A percentile compares a stretch with the other conserved stretches of the same genome.
Conservation (phyloP, 2,329 filamentous ascomycete genomes). For the Alternaria brassicicola region DNA sequence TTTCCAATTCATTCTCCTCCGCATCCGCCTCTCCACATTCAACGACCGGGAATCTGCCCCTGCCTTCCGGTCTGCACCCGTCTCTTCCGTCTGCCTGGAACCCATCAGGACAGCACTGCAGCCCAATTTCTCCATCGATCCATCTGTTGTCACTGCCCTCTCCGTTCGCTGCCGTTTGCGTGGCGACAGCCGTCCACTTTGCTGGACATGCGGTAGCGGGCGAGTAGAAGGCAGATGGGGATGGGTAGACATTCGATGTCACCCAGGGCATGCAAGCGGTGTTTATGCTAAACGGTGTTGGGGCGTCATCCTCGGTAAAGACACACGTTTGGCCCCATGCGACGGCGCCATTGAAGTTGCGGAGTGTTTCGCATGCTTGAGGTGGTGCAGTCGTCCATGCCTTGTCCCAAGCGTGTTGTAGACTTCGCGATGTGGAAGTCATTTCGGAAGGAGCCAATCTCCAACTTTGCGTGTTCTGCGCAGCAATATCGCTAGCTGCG, state of each 20-base stretch:
- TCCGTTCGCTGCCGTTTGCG: constrained; percentile 16
- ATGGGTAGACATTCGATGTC: constrained; percentile 15
- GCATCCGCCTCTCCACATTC: constrained; percentile 31
- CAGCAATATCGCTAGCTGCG: not conserved
- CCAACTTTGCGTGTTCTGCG: not conserved
- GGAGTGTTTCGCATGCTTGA: constrained; percentile 26
- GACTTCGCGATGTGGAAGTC: constrained; percentile 21
- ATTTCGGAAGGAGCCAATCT: constrained; percentile 2
- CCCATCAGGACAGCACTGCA: constrained; percentile 31
- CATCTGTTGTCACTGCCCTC: constrained; percentile 15
- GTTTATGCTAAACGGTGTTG: constrained; percentile 82
- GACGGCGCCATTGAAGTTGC: constrained; percentile 16
- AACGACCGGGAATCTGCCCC: constrained; percentile 17
- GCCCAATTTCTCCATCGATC: constrained; percentile 28
- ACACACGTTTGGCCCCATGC: constrained; percentile 83
- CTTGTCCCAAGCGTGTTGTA: constrained; percentile 25
- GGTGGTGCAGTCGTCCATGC: constrained; percentile 23
- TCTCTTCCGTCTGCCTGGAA: constrained; percentile 22
- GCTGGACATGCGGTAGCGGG: constrained; percentile 32
- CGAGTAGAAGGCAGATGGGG: constrained; percentile 26
- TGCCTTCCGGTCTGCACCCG: constrained; percentile 19
- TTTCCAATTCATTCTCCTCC: constrained; percentile 24
- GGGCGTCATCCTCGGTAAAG: constrained; percentile 73
- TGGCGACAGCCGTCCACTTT: constrained; percentile 28
- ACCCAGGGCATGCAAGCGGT: constrained; percentile 41